phyloP scores from a whole-genome alignment of 176 grass and related monocot species.

The Olyra latifolia region DNA sequence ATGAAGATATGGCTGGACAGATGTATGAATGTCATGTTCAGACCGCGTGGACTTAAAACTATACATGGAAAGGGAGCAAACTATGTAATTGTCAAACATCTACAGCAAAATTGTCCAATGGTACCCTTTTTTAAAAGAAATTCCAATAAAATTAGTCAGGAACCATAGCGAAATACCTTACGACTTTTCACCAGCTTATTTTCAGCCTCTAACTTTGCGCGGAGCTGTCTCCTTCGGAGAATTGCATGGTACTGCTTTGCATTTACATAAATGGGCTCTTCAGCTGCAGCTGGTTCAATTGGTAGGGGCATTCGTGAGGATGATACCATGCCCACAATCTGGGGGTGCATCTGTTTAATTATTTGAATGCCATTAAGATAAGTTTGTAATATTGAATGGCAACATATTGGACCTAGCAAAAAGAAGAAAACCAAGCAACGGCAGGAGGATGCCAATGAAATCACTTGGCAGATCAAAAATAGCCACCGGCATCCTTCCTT shows the following conservation, averaged over 20 bases:
- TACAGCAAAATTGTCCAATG: not conserved
- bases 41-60: not conserved
- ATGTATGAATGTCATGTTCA: not conserved
- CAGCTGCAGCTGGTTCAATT: conserved; percentile 68
- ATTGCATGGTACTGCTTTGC: conserved; percentile 93
- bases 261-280: conserved; percentile 96
- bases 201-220: conserved; percentile 91
- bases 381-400: not conserved
- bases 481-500: not conserved
- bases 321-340: conserved; percentile 59
- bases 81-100: not conserved
- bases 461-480: not conserved
- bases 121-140: too few species aligned
- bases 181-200: conserved; percentile 87
- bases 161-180: conserved; percentile 52
- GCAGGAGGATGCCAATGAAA: not conserved
- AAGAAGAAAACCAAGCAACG: not conserved
- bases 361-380: not conserved
- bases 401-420: conserved; percentile 2
- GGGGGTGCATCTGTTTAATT: conserved; percentile 66
- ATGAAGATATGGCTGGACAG: conserved; percentile 64
- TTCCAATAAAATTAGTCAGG: not conserved
- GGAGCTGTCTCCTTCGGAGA: conserved; percentile 83
- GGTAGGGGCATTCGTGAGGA: conserved; percentile 72
- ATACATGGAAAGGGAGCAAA: not conserved